Evolutionary conservation across 2,329 filamentous ascomycete genomes (phyloP).

Genomic region (Nannizziopsis barbatae): DNA sequence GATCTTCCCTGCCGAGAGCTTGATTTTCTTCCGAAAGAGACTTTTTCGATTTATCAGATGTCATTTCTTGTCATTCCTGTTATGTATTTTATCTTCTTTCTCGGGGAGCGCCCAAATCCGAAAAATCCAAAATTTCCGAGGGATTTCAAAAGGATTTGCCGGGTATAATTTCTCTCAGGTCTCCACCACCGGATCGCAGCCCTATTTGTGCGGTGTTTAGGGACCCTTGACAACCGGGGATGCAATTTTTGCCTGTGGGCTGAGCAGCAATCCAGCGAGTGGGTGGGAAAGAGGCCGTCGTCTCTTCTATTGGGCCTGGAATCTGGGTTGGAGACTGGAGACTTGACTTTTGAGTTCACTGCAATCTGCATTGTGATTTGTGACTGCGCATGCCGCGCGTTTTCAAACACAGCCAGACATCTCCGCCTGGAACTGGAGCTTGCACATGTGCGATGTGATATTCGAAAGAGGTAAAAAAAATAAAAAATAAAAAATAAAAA

Average conservation of each 20-base stretch:
- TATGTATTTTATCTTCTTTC: too few species aligned
- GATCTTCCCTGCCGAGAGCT: too few species aligned
- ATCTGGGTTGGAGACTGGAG: neutral
- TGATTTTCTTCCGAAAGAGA: too few species aligned
- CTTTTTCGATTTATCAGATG: neutral
- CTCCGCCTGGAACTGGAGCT: neutral
- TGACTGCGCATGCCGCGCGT: constrained; percentile 9
- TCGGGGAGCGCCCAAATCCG: too few species aligned
- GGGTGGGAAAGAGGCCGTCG: neutral
- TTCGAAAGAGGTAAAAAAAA: neutral
- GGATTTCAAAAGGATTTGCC: too few species aligned
- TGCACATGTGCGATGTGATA: neutral
- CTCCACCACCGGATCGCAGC: constrained; percentile 6
- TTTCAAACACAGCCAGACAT: constrained; percentile 3
- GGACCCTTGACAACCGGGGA: constrained; percentile 1
- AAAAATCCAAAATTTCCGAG: too few species aligned
- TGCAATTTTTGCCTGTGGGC: neutral
- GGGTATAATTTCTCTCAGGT: neutral
- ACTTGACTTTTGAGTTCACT: neutral
- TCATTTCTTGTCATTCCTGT: neutral
- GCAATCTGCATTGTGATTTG: constrained; percentile 6
- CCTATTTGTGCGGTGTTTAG: constrained; percentile 10
- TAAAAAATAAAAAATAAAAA: too few species aligned
- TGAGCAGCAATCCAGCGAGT: neutral
- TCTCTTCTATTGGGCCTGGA: neutral